Conservation (phyloP, 108 stramenopile species). For the Fragilariopsis cylindrus region DNA sequence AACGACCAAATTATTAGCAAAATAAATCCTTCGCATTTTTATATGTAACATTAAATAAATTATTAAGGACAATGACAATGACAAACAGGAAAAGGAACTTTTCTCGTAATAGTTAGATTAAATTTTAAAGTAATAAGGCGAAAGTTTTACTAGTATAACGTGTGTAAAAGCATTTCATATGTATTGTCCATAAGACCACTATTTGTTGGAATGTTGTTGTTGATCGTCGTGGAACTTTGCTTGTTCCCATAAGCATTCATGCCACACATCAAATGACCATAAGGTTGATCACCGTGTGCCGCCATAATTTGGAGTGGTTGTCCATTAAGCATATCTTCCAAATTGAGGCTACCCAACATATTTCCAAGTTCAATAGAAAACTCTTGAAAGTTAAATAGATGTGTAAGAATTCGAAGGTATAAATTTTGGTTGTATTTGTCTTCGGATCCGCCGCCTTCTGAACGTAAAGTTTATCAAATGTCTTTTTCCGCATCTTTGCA, state of each 20-base stretch:
- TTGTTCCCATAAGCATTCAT: conserved; percentile 54
- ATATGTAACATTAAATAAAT: too few relatives aligned
- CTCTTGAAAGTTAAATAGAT: conserved; percentile 75
- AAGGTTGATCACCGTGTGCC: conserved; percentile 31
- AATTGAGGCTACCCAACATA: conserved; percentile 59
- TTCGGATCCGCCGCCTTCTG: conserved; percentile 17
- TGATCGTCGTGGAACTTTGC: conserved; percentile 10
- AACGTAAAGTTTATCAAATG: conserved; percentile 67
- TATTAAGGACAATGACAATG: too few relatives aligned
- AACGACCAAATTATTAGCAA: too few relatives aligned
- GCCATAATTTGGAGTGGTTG: conserved; percentile 72
- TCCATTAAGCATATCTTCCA: conserved; percentile 64
- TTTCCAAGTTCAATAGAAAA: conserved; percentile 68
- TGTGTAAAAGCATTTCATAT: too few relatives aligned
- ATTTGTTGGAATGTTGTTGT: too few relatives aligned
- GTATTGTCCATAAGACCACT: too few relatives aligned
- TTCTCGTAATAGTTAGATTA: too few relatives aligned
- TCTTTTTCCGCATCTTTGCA: conserved; percentile 59
- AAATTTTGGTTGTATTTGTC: conserved; percentile 56
- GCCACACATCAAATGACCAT: conserved; percentile 86
- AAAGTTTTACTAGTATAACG: too few relatives aligned
- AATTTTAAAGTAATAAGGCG: too few relatives aligned
- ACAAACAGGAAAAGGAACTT: too few relatives aligned
- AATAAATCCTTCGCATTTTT: too few relatives aligned
- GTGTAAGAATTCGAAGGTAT: conserved; percentile 90